Base-by-base conservation (phyloP, 306 rosid species). In the Dalbergia cultrata region DNA sequence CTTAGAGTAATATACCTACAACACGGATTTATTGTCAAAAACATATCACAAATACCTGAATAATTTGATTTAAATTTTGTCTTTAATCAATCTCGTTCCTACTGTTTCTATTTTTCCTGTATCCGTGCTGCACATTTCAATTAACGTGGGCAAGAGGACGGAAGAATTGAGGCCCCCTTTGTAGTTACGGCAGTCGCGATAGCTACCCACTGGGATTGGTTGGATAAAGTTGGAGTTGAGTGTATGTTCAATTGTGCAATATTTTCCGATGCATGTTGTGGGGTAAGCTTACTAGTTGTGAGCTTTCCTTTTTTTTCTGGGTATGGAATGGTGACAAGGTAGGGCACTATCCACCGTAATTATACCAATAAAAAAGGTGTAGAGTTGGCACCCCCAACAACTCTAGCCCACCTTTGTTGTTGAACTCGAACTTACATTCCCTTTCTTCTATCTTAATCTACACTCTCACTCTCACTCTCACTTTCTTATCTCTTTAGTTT, bases 301-400 rank as follows among this genome's bases (percentile, higher is more conserved):
- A 49, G 37, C 82, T 19, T 74, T 37, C 5, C 41, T 4, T 37
- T 37, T 37, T 65, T 80, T 72, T 69, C 37, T 69, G 77, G 54
- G 87, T 81, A 77, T 85, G 93, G 92, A 91, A 86, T 79, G 82
- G 84, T 81, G 90, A 86, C 92, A 72, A 59, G 85, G 82, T 67
- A 82, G 86, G 89, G 54, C 92, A 86, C 84, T 71, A 78, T 74
- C 85, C 33, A 75, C 85, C 79, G 66, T 67, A 22, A 44, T 73
- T 21, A 70, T 78, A 14, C 18, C 81, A 71, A 58, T 69, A 16
- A 49, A 19, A 68, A 72, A 41, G 45, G 80, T 57, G n/a, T 67
- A 19, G 72, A 87, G 89, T 78, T 76, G 83, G 66, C 88, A 75
- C 65, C 72, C 61, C 84, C 84, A 76, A 43, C 80, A 44, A 67